A percentile compares a stretch with the other conserved stretches of the same genome.
These are phyloP conservation scores for Chlorella sp. DNA, from an alignment of 139 green algal genomes.

Conservation along the genomic window DNA sequence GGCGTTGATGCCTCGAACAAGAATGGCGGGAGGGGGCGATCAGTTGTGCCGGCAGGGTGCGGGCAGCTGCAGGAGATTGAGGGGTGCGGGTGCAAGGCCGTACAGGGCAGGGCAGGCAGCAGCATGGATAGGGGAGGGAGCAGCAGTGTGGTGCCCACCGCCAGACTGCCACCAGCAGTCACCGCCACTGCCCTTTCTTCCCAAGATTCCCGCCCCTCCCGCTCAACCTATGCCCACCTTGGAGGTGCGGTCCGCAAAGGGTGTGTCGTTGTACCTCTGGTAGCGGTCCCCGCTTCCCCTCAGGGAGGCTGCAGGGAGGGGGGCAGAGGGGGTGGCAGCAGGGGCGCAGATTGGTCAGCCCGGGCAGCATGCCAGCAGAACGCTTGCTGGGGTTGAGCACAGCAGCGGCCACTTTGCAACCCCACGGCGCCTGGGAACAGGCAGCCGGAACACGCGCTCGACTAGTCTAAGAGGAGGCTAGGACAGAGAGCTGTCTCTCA, in stretches of 20 bases:
- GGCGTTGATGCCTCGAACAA: too few relatives aligned
- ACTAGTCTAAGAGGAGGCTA: too few relatives aligned
- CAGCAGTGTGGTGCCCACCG: neutral
- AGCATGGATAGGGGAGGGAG: neutral
- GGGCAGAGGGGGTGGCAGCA: neutral
- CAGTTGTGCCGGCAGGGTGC: neutral
- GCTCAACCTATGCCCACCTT: neutral
- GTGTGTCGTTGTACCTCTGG: constrained; percentile 13
- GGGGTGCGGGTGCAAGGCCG: neutral
- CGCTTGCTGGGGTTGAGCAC: neutral
- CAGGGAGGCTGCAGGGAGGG: neutral
- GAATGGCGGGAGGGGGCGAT: neutral
- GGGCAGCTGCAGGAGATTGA: neutral
- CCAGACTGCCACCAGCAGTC: neutral
- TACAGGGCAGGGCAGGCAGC: neutral
- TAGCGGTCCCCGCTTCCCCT: neutral
- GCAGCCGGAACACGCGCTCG: too few relatives aligned
- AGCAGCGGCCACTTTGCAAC: neutral
- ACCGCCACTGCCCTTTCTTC: neutral
- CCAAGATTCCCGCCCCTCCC: neutral
- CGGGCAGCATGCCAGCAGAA: neutral
- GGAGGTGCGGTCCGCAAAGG: constrained; percentile 14
- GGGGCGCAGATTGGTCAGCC: too few relatives aligned
- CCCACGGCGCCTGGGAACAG: neutral
- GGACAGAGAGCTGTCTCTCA: too few relatives aligned